Percentiles rank a stretch among this genome's conserved stretches.
These are phyloP conservation scores for Globisporangium mamillatum DNA, from an alignment of 352 stramenopile species.

Conservation along the genomic window DNA sequence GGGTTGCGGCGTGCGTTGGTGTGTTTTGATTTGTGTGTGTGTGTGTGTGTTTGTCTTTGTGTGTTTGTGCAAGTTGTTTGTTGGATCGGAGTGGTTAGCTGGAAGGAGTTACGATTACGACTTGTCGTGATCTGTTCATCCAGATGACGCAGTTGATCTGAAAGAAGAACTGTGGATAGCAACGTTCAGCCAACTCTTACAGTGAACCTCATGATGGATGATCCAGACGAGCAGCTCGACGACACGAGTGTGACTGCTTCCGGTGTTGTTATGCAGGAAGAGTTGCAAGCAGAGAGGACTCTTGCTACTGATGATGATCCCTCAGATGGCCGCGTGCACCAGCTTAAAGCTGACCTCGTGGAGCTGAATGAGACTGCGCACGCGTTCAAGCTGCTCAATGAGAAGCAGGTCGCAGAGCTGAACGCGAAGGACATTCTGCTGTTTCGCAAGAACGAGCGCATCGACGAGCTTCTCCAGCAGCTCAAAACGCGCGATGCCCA, in stretches of 20 bases:
- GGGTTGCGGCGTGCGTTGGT: no score
- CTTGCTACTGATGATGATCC: neutral
- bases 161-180: neutral
- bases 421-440: slow-evolving; percentile 71
- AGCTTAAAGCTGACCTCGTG: neutral
- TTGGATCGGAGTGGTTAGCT: neutral
- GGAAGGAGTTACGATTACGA: neutral
- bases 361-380: slow-evolving; percentile 29
- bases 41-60: no score
- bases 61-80: neutral
- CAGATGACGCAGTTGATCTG: neutral
- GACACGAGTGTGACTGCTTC: neutral
- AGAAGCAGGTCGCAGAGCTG: slow-evolving; percentile 60
- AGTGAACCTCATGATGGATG: neutral
- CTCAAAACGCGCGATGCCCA: slow-evolving; percentile 29
- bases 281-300: neutral
- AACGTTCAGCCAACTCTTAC: neutral
- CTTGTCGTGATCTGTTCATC: neutral
- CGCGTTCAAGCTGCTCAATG: slow-evolving; percentile 46
- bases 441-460: slow-evolving; percentile 51
- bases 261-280: neutral
- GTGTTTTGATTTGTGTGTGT: no score
- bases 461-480: slow-evolving; percentile 55
- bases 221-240: neutral
- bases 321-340: neutral